Evolutionary conservation across 169 alveolate genomes (phyloP), one percentile per base, ranked within the genome.

Genomic region (Eimeria acervulina): DNA sequence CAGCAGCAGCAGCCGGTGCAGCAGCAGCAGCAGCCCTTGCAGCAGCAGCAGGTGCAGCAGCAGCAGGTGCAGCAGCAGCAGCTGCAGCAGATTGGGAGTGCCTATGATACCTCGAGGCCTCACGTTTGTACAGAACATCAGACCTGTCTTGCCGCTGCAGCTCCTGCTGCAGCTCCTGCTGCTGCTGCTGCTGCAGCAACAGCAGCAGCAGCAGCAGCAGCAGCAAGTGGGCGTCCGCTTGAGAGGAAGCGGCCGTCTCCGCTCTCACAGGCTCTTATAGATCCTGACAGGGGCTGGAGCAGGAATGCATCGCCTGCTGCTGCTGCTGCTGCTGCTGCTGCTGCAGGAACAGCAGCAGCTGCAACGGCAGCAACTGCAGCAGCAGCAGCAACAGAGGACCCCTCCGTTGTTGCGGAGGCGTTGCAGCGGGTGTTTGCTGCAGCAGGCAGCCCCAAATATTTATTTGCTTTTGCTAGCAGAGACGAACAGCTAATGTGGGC

Each of bases 341-440:
- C 84, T 7, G 84, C 40, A 36, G 40, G 47, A 36, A 23, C 40
- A 72, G 84, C 84, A 28, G 84, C 84, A 72, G 84, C 84, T 15
- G 84, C 52, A 72, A 4, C 40, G 28, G 84, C 84, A 72, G 84
- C 84, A 72, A 44, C 84, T n/a, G 84, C 84, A 72, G 84, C 47
- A 36, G 40, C 83, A 72, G 47, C 52, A 72, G 83, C 40, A 36
- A 42, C 47, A 21, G n/a, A 0, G 15, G 59, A 51, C 15, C 21
- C 59, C 7, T 10, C 59, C 7, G 59, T 17, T 12, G 59, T 51
- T 7, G 84, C 84, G 44, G 84, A 10, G 26, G 84, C 84, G 7
- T 72, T 72, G 19, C 23, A 10, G 0, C 36, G 42, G 0, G 84
- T 36, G 7, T 72, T 72, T 31, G 52, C n/a, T 31, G 84, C 84